Conservation (phyloP, 2,329 filamentous ascomycete genomes). For the Nigrospora sphaerica region DNA sequence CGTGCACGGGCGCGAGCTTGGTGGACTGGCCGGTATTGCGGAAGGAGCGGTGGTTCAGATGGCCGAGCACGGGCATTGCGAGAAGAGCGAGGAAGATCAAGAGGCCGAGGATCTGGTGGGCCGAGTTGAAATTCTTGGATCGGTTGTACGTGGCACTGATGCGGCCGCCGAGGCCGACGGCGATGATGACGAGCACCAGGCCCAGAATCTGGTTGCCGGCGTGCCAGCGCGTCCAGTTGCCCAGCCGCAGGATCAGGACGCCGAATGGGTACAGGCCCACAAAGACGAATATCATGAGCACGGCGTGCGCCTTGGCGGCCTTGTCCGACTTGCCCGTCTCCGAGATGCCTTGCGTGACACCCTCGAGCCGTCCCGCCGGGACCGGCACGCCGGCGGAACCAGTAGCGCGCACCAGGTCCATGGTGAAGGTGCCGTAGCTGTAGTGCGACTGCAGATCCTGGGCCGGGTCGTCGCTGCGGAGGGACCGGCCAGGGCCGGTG, state of each 20-base stretch:
- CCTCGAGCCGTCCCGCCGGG: slow-evolving; percentile 26
- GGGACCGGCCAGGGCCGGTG: slow-evolving; percentile 38
- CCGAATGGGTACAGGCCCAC: slow-evolving; percentile 50
- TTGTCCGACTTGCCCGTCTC: slow-evolving; percentile 25
- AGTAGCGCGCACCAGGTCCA: slow-evolving; percentile 47
- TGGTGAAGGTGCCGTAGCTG: slow-evolving; percentile 45
- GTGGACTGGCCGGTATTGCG: slow-evolving; percentile 41
- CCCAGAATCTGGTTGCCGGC: slow-evolving; percentile 44
- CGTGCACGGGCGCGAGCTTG: slow-evolving; percentile 44
- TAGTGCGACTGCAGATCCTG: slow-evolving; percentile 44
- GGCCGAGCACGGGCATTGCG: slow-evolving; percentile 45
- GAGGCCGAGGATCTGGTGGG: slow-evolving; percentile 54
- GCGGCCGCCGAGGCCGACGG: slow-evolving; percentile 44
- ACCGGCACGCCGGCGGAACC: slow-evolving; percentile 34
- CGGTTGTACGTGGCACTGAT: slow-evolving; percentile 47
- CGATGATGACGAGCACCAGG: slow-evolving; percentile 38
- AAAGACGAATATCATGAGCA: slow-evolving; percentile 49
- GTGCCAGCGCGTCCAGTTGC: slow-evolving; percentile 47
- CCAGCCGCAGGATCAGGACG: slow-evolving; percentile 42
- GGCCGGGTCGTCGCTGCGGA: slow-evolving; percentile 32
- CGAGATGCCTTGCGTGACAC: slow-evolving; percentile 20
- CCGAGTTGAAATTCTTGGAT: slow-evolving; percentile 43
- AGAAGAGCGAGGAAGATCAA: slow-evolving; percentile 45
- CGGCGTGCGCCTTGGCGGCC: slow-evolving; percentile 35
- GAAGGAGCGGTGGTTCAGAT: slow-evolving; percentile 47